Conservation (phyloP, 2,329 filamentous ascomycete species). For the Orbilia quercus region DNA sequence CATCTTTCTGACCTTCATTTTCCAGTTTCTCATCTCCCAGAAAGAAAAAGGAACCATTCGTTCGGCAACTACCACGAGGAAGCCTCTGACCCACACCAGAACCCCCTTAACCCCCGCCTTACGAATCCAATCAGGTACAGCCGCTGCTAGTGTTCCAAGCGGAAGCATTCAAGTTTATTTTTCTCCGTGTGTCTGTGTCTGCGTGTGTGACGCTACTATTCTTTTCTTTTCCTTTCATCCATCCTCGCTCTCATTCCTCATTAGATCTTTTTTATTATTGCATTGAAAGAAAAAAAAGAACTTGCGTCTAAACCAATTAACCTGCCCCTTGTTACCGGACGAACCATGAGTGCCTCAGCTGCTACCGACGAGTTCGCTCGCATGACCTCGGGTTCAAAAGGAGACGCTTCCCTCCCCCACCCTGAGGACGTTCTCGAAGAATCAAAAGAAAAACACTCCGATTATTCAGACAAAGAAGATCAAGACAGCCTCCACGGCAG, state of each 20-base stretch:
- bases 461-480: slow-evolving; percentile 41
- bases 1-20: slow-evolving; percentile 42
- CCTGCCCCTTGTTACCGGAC: slow-evolving; percentile 31
- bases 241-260: slow-evolving; percentile 55
- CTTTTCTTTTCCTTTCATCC: slow-evolving; percentile 27
- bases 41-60: slow-evolving; percentile 39
- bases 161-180: slow-evolving; percentile 32
- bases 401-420: slow-evolving; percentile 58
- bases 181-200: slow-evolving; percentile 37
- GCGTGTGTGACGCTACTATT: slow-evolving; percentile 39
- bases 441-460: slow-evolving; percentile 47
- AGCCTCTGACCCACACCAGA: slow-evolving; percentile 56
- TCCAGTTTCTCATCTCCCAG: slow-evolving; percentile 49
- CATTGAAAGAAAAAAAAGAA: slow-evolving; percentile 19
- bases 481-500: slow-evolving; percentile 56
- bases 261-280: slow-evolving; percentile 50
- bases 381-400: slow-evolving; percentile 57
- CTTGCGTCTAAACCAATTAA: slow-evolving; percentile 38
- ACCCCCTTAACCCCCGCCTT: slow-evolving; percentile 56
- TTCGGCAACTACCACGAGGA: slow-evolving; percentile 55
- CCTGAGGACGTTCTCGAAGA: slow-evolving; percentile 59
- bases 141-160: slow-evolving; percentile 43
- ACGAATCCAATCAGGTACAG: slow-evolving; percentile 45
- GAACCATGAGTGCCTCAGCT: slow-evolving; percentile 57
- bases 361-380: slow-evolving; percentile 55